Evolutionary conservation across 768 basidiomycete genomes (phyloP).

Genomic region (Amanita brunnescens): DNA sequence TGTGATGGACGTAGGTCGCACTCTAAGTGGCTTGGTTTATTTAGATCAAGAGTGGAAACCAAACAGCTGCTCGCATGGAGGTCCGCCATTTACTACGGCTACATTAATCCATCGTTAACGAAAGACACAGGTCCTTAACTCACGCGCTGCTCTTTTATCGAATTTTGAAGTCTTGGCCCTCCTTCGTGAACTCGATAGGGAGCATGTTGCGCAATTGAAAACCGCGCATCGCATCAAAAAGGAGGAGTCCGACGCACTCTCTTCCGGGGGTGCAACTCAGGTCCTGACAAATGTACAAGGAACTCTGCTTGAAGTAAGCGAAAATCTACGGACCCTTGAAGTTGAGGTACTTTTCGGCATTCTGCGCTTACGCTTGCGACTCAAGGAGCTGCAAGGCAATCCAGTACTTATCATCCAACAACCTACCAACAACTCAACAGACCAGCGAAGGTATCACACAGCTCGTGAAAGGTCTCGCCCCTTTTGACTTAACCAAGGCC

Average conservation of each 20-base stretch:
- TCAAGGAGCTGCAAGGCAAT: slow-evolving; percentile 51
- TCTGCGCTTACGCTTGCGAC: background rate
- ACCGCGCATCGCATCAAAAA: slow-evolving; percentile 69
- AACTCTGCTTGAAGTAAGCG: slow-evolving; percentile 46
- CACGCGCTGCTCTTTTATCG: slow-evolving; percentile 74
- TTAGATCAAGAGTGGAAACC: background rate
- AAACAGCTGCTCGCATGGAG: background rate
- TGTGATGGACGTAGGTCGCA: too few relatives aligned
- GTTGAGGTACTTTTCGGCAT: slow-evolving; percentile 49
- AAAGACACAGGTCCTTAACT: slow-evolving; percentile 47
- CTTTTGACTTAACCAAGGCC: slow-evolving; percentile 74
- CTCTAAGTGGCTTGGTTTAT: background rate
- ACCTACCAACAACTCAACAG: slow-evolving; percentile 62
- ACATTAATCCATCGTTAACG: background rate
- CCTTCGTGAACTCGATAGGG: slow-evolving; percentile 66
- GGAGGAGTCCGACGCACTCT: slow-evolving; percentile 42
- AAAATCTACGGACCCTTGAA: slow-evolving; percentile 80
- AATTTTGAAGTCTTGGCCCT: slow-evolving; percentile 82
- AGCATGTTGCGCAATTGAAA: slow-evolving; percentile 62
- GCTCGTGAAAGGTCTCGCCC: slow-evolving; percentile 58
- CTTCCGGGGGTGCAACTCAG: slow-evolving; percentile 5
- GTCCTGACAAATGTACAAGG: slow-evolving; percentile 10
- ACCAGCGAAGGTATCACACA: slow-evolving; percentile 52
- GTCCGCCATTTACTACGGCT: background rate
- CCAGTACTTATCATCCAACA: slow-evolving; percentile 69